Evolutionary conservation across 1,284 basidiomycete genomes (phyloP), one percentile per base, ranked within the genome.

Genomic region (Pterulicium gracile): DNA sequence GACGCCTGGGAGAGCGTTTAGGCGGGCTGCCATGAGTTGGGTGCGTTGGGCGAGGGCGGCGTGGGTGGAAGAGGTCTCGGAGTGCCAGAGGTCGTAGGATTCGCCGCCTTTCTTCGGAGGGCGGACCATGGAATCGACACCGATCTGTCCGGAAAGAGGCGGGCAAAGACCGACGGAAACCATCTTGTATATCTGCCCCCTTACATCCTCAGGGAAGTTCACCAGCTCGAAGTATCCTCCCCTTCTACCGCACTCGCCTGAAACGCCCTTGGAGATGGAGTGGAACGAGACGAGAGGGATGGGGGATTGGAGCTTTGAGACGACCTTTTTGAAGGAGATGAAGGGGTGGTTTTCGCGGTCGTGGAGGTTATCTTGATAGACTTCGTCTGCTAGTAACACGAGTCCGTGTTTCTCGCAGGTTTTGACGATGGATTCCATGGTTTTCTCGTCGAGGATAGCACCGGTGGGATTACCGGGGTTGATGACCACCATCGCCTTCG

Each of bases 401-500:
- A 97, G 78, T n/a, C 71, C 70, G 64, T 96, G 72, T 54, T 86
- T 72, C 61, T 92, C 87, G 66, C 91, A 94, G 14, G 96, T 66
- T 42, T 77, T 66, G 17, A 95, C 78, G 52, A 97, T 76, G 44
- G 74, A 68, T 51, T 75, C 68, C 72, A 92, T 88, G 18, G 84
- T 87, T 42, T 65, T 55, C 49, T 77, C 70, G 50, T 81, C 76
- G 10, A 97, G 73, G 49, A 93, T 75, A 2, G 83, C 79, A 35
- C 93, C 94, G 0, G 93, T 96, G 17, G 94, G 93, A 68, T 97
- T 97, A 21, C 93, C 93, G 1, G 93, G 93, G 69, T 96, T 96
- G 72, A 97, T 96, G 56, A 96, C 79, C 49, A 94, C 93, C 50
- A 97, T 77, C 2, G 87, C 90, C 58, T 85, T 88, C 45, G 88